A percentile compares a stretch with the other conserved stretches of the same genome.
Conservation (phyloP, 495 filamentous ascomycete genomes). For the Lasiosphaeriaceae sp. region DNA sequence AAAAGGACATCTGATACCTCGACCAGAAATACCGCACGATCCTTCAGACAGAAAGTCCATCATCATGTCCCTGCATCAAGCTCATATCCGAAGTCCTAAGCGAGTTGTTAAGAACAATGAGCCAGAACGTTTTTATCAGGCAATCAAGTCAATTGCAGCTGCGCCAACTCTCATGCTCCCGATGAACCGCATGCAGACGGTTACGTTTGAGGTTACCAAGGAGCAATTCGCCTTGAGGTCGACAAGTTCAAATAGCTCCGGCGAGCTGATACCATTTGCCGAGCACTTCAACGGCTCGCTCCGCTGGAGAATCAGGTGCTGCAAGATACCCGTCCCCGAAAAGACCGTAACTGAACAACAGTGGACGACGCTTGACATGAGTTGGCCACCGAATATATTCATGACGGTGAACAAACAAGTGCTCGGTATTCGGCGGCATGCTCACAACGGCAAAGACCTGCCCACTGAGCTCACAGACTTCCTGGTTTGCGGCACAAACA, state of each 20-base stretch:
- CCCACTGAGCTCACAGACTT: constrained; percentile 68
- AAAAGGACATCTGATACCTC: constrained; percentile 9
- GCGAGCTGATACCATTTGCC: constrained; percentile 23
- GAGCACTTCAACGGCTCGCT: constrained; percentile 36
- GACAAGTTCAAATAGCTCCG: constrained; percentile 4
- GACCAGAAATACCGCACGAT: constrained; percentile 33
- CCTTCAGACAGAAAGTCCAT: constrained; percentile 42
- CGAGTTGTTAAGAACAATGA: constrained; percentile 30
- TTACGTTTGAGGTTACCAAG: constrained; percentile 32
- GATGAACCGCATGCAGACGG: constrained; percentile 23
- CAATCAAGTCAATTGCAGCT: constrained; percentile 41
- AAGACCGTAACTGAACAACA: constrained; percentile 29
- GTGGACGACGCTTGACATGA: constrained; percentile 60
- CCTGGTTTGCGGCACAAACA: constrained; percentile 51
- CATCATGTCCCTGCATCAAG: constrained; percentile 52
- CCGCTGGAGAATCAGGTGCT: constrained; percentile 39
- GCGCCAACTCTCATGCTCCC: constrained; percentile 33
- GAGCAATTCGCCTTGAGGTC: constrained; percentile 27
- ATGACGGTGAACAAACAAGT: constrained; percentile 60
- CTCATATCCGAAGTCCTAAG: constrained; percentile 52
- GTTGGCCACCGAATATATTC: constrained; percentile 71
- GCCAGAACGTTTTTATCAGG: constrained; percentile 43
- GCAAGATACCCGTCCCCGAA: constrained; percentile 6
- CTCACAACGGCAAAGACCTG: constrained; percentile 69
- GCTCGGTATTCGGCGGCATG: constrained; percentile 59